Evolutionary conservation across 2,329 filamentous ascomycete species (phyloP).

Genomic region (Exophiala sideris): DNA sequence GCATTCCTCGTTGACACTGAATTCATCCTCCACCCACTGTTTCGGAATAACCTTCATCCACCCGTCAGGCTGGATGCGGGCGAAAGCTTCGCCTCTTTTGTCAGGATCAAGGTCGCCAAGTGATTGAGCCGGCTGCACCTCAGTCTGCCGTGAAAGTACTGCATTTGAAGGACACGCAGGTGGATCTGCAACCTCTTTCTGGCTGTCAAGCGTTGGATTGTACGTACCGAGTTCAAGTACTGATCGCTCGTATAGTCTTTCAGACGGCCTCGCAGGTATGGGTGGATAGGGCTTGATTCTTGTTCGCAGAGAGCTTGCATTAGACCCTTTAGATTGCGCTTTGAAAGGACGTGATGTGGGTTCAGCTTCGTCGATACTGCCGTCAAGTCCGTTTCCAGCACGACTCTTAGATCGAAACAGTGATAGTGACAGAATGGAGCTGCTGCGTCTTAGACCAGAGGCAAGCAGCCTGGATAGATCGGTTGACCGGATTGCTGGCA

Average conservation of each 20-base stretch:
- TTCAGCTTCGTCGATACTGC: background rate
- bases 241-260: background rate
- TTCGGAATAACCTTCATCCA: conserved; percentile 18
- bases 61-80: conserved; percentile 11
- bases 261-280: conserved; percentile 2
- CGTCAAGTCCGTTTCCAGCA: background rate
- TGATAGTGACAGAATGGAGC: conserved; percentile 4
- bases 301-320: background rate
- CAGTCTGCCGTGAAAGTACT: conserved; percentile 38
- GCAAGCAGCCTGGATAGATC: background rate
- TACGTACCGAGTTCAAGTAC: background rate
- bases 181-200: background rate
- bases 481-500: background rate
- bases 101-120: conserved; percentile 12
- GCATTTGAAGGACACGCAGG: background rate
- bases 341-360: background rate
- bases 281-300: conserved; percentile 2
- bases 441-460: background rate
- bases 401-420: conserved; percentile 4
- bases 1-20: conserved; percentile 3
- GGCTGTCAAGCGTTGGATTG: background rate
- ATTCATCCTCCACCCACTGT: conserved; percentile 18
- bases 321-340: background rate
- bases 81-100: conserved; percentile 9
- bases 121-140: conserved; percentile 35